These are phyloP conservation scores for Ochetophila trinervis DNA, from an alignment of 306 rosid species.

Conservation along the genomic window DNA sequence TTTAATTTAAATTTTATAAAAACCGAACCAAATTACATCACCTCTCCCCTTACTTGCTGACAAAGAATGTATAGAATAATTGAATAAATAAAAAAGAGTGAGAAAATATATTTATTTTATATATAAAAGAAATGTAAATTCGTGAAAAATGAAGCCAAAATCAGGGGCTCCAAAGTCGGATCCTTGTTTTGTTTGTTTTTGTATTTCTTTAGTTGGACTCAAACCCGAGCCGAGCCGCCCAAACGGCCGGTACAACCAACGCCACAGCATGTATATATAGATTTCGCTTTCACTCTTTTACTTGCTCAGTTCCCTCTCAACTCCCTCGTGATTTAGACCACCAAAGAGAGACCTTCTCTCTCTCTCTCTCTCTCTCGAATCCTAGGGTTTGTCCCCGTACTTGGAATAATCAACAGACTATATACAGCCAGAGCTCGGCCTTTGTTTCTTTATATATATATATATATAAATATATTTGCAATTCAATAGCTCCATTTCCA, in stretches of 20 bases:
- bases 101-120: too few relatives aligned
- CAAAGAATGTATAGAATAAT: too few relatives aligned
- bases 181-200: too few relatives aligned
- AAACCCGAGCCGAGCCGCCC: constrained; percentile 29
- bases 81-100: too few relatives aligned
- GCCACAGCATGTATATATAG: not conserved
- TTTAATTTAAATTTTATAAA: too few relatives aligned
- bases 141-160: too few relatives aligned
- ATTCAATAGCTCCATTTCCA: constrained; percentile 27
- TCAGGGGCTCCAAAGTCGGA: too few relatives aligned
- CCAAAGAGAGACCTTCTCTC: constrained; percentile 19
- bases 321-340: constrained; percentile 12
- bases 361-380: constrained; percentile 26
- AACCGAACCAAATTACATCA: too few relatives aligned
- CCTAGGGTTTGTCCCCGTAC: constrained; percentile 3
- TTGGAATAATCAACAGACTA: constrained; percentile 6
- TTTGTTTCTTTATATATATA: constrained; percentile 1
- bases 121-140: too few relatives aligned
- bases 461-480: not conserved
- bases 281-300: constrained; percentile 5
- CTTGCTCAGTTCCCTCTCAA: not conserved
- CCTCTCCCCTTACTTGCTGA: too few relatives aligned
- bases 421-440: constrained; percentile 5
- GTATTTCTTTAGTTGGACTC: not conserved
- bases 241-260: constrained; percentile 35